Conservation (phyloP, 2,329 filamentous ascomycete genomes). For the Talaromyces rugulosus region DNA sequence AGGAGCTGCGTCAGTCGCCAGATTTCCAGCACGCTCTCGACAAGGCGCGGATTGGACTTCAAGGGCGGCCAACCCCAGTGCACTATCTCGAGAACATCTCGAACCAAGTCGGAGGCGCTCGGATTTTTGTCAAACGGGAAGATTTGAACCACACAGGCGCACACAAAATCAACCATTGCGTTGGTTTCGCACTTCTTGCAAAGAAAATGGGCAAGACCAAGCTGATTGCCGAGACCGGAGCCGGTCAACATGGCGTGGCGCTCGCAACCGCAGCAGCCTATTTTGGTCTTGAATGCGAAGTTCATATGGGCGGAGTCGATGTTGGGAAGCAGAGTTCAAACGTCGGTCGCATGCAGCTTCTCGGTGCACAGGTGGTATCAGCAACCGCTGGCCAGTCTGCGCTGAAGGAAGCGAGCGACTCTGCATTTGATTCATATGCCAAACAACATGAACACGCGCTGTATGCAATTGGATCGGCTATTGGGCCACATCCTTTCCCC, state of each 20-base stretch:
- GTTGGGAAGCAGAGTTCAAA: slow-evolving; percentile 69
- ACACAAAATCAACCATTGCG: slow-evolving; percentile 92
- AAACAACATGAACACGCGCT: slow-evolving; percentile 77
- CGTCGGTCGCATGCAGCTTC: slow-evolving; percentile 1
- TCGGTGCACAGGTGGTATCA: slow-evolving; percentile 1
- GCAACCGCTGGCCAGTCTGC: slow-evolving; percentile 69
- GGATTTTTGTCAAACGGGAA: slow-evolving; percentile 67
- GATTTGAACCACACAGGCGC: slow-evolving; percentile 88
- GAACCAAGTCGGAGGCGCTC: slow-evolving; percentile 61
- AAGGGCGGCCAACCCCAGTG: slow-evolving; percentile 30
- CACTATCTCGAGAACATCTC: slow-evolving; percentile 47
- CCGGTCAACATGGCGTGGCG: slow-evolving; percentile 85
- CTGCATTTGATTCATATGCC: slow-evolving; percentile 80
- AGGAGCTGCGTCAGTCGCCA: slow-evolving; percentile 12
- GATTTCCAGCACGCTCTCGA: slow-evolving; percentile 13
- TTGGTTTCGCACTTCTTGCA: slow-evolving; percentile 71
- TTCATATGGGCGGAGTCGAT: slow-evolving; percentile 90
- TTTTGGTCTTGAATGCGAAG: slow-evolving; percentile 87
- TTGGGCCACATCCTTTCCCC: slow-evolving; percentile 73
- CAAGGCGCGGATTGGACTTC: slow-evolving; percentile 13
- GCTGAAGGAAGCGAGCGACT: slow-evolving; percentile 74
- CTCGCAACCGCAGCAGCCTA: slow-evolving; percentile 73
- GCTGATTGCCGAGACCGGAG: slow-evolving; percentile 88
- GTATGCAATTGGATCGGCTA: slow-evolving; percentile 87
- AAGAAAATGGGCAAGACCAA: slow-evolving; percentile 70